A percentile compares a stretch with the other conserved stretches of the same genome.
Conservation (phyloP, 2,329 filamentous ascomycete genomes). For the Graphilbum sp. region DNA sequence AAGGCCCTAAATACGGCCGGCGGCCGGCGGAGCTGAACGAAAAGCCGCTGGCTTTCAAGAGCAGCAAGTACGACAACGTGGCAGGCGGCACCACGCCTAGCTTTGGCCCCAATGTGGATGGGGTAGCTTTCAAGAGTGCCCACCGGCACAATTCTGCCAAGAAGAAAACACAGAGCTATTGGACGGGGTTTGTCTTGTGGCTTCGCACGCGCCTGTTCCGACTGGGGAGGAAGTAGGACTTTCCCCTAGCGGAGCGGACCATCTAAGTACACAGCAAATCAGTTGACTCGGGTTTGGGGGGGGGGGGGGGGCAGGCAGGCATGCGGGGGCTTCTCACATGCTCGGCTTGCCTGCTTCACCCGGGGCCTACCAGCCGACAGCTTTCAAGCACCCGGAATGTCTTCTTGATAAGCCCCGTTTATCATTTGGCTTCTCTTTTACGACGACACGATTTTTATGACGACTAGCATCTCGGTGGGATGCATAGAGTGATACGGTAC, state of each 20-base stretch:
- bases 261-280: no score
- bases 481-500: not conserved
- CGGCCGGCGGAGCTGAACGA: conserved; percentile 14
- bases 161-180: conserved; percentile 42
- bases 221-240: conserved; percentile 7
- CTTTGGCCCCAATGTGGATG: conserved; percentile 21
- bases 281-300: no score
- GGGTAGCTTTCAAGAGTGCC: conserved; percentile 26
- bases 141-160: conserved; percentile 33
- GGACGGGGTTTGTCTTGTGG: conserved; percentile 49
- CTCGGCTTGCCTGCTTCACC: no score
- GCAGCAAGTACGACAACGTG: conserved; percentile 29
- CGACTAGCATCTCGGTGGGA: conserved; percentile 3
- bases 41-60: conserved; percentile 25
- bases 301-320: no score
- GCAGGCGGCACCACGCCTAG: conserved; percentile 16
- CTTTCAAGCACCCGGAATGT: no score
- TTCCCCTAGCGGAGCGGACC: not conserved
- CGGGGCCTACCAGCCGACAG: no score
- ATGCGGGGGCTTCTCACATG: no score
- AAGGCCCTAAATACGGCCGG: conserved; percentile 3
- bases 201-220: conserved; percentile 37
- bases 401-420: no score
- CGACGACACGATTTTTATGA: conserved; percentile 3
- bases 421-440: no score